Evolutionary conservation across 495 filamentous ascomycete species (phyloP).

Genomic region (Aspergillus egyptiacus): DNA sequence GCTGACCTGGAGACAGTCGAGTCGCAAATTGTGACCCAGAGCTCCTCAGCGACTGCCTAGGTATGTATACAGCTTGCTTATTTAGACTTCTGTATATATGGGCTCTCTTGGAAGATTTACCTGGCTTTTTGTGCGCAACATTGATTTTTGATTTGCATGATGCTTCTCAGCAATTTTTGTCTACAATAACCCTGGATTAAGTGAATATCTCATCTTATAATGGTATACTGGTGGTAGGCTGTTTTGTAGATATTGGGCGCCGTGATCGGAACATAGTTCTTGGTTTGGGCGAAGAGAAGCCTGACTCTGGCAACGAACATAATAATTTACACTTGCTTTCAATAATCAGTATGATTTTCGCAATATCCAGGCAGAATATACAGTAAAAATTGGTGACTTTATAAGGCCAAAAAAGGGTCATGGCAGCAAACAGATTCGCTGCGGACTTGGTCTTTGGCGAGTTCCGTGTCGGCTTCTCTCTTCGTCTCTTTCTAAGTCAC

Average conservation of each 20-base stretch:
- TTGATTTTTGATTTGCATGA: too few species aligned
- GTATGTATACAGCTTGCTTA: too few species aligned
- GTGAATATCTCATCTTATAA: too few species aligned
- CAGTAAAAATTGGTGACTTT: background rate
- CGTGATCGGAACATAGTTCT: background rate
- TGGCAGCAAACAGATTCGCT: slow-evolving; percentile 5
- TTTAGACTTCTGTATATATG: too few species aligned
- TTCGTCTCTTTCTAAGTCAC: background rate
- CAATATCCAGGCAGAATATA: background rate
- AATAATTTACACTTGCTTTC: background rate
- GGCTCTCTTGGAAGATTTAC: too few species aligned
- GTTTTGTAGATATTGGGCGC: background rate
- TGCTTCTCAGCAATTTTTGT: too few species aligned
- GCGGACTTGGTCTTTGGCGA: slow-evolving; percentile 22
- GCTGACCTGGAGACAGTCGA: slow-evolving; percentile 19
- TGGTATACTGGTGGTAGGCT: too few species aligned
- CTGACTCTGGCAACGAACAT: background rate
- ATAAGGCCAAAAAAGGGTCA: background rate
- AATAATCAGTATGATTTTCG: background rate
- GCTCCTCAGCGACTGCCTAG: background rate
- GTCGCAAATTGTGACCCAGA: background rate
- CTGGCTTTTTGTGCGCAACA: too few species aligned
- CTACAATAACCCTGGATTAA: too few species aligned
- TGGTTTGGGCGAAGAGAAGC: too few species aligned
- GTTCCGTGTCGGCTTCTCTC: slow-evolving; percentile 9